Conservation (phyloP, 2,329 filamentous ascomycete species). For the Colletotrichum simmondsii region DNA sequence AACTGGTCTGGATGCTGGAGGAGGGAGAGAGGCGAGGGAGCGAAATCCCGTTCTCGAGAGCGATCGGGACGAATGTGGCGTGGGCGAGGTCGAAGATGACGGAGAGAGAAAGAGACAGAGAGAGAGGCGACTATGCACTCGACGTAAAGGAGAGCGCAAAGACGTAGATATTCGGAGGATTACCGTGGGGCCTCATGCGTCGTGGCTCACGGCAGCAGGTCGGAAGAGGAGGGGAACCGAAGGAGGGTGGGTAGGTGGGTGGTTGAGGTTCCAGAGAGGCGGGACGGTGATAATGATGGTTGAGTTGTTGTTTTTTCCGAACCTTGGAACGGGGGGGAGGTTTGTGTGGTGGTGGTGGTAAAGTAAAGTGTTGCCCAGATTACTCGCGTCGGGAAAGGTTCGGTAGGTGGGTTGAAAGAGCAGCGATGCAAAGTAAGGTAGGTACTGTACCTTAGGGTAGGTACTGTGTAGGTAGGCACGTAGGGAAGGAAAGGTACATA, state of each 20-base stretch:
- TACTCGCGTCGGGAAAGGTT: constrained; percentile 21
- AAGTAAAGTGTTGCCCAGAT: constrained; percentile 2
- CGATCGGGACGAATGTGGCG: constrained; percentile 33
- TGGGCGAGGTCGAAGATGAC: neutral
- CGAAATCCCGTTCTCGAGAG: constrained; percentile 26
- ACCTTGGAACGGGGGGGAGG: constrained; percentile 6
- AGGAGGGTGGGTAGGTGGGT: constrained; percentile 5
- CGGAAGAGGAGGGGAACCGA: neutral
- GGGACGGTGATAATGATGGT: constrained; percentile 14
- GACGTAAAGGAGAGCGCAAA: constrained; percentile 28
- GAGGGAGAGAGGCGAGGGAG: neutral
- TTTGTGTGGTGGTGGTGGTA: constrained; percentile 11
- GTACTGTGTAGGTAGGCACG: neutral
- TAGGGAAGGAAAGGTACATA: neutral
- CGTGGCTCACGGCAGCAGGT: constrained; percentile 4
- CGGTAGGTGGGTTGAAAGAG: constrained; percentile 4
- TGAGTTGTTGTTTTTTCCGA: constrained; percentile 22
- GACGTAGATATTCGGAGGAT: constrained; percentile 14
- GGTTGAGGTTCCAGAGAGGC: neutral
- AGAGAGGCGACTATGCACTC: constrained; percentile 29
- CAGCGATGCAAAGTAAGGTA: neutral
- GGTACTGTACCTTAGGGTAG: no score
- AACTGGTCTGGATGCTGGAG: constrained; percentile 31
- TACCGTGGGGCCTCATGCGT: constrained; percentile 30
- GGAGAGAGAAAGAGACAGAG: neutral